Evolutionary conservation across 768 basidiomycete genomes (phyloP).

Genomic region (Psilocybe tampanensis): DNA sequence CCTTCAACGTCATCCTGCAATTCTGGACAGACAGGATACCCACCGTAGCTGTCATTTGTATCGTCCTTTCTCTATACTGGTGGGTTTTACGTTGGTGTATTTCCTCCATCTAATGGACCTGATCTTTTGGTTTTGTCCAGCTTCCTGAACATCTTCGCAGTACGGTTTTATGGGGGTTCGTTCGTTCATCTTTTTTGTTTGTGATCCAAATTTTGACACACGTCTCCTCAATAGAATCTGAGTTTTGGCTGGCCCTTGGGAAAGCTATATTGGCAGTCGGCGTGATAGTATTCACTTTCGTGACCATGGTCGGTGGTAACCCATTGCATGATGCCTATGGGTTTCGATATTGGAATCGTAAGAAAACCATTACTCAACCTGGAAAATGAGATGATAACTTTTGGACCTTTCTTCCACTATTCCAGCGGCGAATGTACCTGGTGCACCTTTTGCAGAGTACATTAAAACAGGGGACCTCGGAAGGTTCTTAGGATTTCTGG

Average conservation of each 20-base stretch:
- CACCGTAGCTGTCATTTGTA: constrained; percentile 43
- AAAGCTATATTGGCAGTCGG: constrained; percentile 50
- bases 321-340: constrained; percentile 55
- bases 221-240: constrained; percentile 56
- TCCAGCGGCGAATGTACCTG: constrained; percentile 44
- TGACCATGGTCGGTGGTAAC: constrained; percentile 65
- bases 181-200: no score
- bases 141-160: constrained; percentile 48
- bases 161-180: constrained; percentile 51
- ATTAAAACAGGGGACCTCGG: constrained; percentile 55
- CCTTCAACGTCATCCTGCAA: constrained; percentile 53
- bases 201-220: no score
- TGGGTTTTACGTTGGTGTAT: constrained; percentile 21
- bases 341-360: constrained; percentile 55
- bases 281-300: constrained; percentile 55
- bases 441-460: constrained; percentile 61
- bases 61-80: constrained; percentile 45
- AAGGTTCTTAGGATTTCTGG: constrained; percentile 63
- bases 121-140: constrained; percentile 21
- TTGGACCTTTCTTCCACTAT: background rate
- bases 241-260: constrained; percentile 57
- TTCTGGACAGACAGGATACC: constrained; percentile 59
- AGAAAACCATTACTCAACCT: no score
- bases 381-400: background rate
- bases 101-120: background rate